Conservation (phyloP, 352 stramenopile species). For the Pythium monospermum region DNA sequence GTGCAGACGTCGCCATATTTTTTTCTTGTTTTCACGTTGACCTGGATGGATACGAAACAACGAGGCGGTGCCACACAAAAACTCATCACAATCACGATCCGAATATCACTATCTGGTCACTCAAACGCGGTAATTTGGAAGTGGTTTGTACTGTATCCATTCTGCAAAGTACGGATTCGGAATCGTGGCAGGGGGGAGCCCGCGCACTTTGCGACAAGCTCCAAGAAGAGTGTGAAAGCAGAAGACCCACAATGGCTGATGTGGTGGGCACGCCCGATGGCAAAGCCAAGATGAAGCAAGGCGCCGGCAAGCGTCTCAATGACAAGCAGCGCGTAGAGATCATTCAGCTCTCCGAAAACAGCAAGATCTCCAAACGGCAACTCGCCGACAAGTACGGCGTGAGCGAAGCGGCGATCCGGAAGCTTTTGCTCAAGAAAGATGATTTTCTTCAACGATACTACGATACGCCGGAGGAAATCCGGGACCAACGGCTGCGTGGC, state of each 20-base stretch:
- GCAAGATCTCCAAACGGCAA: constrained; percentile 73
- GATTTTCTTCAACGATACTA: constrained; percentile 77
- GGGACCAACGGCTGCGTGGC: constrained; percentile 62
- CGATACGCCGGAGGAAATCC: constrained; percentile 70
- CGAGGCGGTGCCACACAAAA: constrained; percentile 8
- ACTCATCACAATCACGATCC: not conserved
- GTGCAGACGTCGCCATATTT: constrained; percentile 12
- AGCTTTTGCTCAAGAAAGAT: constrained; percentile 78
- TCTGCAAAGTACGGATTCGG: constrained; percentile 15
- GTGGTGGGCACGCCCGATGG: constrained; percentile 21
- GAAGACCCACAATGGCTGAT: constrained; percentile 2
- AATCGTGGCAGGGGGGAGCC: constrained; percentile 7
- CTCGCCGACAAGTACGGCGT: constrained; percentile 74
- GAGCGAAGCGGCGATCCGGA: constrained; percentile 74
- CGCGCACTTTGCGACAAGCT: constrained; percentile 19
- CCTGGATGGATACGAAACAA: not conserved
- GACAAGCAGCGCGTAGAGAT: constrained; percentile 81
- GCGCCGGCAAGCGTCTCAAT: constrained; percentile 67
- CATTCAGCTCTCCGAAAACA: constrained; percentile 77
- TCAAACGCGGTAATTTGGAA: not conserved
- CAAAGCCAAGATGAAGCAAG: constrained; percentile 53
- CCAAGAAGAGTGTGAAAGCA: not conserved
- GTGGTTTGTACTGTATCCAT: constrained; percentile 3
- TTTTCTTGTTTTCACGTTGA: not conserved
- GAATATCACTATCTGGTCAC: constrained; percentile 11